phyloP scores from a whole-genome alignment of 768 basidiomycete genomes.

The Lentinula lateritia region DNA sequence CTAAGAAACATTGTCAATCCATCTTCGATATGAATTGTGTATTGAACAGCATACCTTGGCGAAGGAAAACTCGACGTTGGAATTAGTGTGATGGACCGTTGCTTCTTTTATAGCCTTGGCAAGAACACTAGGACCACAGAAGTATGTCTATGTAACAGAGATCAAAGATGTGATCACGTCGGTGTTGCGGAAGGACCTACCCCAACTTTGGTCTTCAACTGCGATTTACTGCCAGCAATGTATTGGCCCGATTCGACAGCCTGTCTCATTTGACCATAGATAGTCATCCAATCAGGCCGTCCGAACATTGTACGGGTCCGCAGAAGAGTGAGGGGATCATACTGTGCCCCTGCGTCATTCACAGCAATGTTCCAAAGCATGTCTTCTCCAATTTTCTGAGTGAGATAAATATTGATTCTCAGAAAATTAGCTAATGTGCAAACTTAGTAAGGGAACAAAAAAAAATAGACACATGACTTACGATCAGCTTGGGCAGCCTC shows the following conservation, averaged over 20 bases:
- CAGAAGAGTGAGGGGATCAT: constrained; percentile 86
- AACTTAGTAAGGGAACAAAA: constrained; percentile 8
- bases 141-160: constrained; percentile 58
- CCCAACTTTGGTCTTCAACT: constrained; percentile 79
- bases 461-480: constrained; percentile 34
- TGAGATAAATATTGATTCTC: constrained; percentile 87
- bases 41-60: constrained; percentile 50
- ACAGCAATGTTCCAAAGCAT: constrained; percentile 92
- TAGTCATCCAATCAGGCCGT: constrained; percentile 82
- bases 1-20: constrained; percentile 23
- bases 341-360: constrained; percentile 79
- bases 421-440: constrained; percentile 72
- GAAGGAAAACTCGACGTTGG: constrained; percentile 70
- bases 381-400: constrained; percentile 78
- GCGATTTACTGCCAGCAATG: constrained; percentile 70
- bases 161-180: background rate
- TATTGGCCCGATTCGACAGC: constrained; percentile 83
- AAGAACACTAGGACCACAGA: constrained; percentile 77
- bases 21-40: constrained; percentile 1
- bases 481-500: constrained; percentile 87
- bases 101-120: constrained; percentile 77
- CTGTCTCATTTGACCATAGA: constrained; percentile 69
- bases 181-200: constrained; percentile 36
- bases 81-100: constrained; percentile 45
- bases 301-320: constrained; percentile 89